phyloP scores from a whole-genome alignment of 192 early-diverging fungal genomes.

The Coemansia aciculifera region DNA sequence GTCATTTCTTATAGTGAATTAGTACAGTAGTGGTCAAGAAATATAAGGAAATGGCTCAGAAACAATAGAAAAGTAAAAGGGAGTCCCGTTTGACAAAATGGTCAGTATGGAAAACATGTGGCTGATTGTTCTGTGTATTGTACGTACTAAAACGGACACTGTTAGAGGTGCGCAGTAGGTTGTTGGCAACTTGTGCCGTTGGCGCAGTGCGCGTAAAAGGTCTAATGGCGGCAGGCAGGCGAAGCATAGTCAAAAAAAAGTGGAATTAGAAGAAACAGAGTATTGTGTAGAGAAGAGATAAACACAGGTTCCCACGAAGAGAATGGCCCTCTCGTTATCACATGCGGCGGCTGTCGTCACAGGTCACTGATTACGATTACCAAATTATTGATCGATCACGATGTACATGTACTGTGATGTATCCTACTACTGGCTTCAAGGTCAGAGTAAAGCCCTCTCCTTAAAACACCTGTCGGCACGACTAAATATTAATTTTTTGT shows the following conservation, averaged over 20 bases:
- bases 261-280: neutral
- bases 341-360: constrained; percentile 12
- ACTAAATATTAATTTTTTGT: constrained; percentile 14
- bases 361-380: neutral
- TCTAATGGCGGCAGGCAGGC: constrained; percentile 11
- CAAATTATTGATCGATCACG: neutral
- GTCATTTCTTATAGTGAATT: neutral
- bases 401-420: neutral
- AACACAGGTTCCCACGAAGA: too few species aligned
- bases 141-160: constrained; percentile 37
- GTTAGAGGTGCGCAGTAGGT: constrained; percentile 3
- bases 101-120: neutral
- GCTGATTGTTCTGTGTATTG: neutral
- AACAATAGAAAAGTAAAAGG: neutral
- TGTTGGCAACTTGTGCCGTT: neutral
- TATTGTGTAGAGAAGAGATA: neutral
- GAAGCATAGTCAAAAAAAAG: constrained; percentile 20
- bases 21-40: neutral
- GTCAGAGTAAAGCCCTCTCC: neutral
- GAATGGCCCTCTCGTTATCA: neutral
- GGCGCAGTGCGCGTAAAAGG: constrained; percentile 6
- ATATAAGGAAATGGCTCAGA: neutral
- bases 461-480: constrained; percentile 9
- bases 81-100: neutral
- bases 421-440: neutral